Base-by-base conservation (phyloP, 73 alveolate genomes). In the Chromera velia region DNA sequence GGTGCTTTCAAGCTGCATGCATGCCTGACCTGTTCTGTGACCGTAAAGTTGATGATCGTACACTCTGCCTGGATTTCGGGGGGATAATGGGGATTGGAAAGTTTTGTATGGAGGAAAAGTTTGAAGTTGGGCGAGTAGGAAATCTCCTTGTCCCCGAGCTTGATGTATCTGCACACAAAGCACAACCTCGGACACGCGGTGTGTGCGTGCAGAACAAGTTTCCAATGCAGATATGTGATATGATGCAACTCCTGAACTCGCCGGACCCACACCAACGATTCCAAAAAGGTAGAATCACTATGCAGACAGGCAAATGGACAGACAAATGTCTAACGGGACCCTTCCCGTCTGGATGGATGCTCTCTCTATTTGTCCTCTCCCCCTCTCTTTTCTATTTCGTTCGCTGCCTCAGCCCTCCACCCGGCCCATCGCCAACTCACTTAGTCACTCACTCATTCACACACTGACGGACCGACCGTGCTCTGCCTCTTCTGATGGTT, bases 21-120 rank as follows among this genome's bases (percentile, higher is more conserved):
- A n/a, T 78, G 79, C 80, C 62, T 63, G 32, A 73, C 85, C 34
- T 80, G 98, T 88, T 97, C 99, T 46, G 99, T 97, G 76, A 97
- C 99, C 45, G 99, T 96, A 91, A 96, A 97, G 96, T 97, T 97
- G 64, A 97, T 97, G 55, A 97, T 91, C 19, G 99, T 94, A 72
- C 98, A 94, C 83, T 97, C 99, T 9, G 99, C 99, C 91, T 97
- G 95, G 74, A 94, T 96, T 93, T 97, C 99, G 49, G 99, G 99
- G n/a, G 99, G 99, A 80, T 97, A 97, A 82, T 97, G 99, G 9
- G 99, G 99, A 80, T 97, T 97, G 28, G 98, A 93, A 66, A 97
- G 88, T 91, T 97, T 94, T 46, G 99, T 97, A 88, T 97, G 99
- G 95, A 97, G 81, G 89, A 93, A 93, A 68, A 97, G 94, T 80